A percentile compares a stretch with the other conserved stretches of the same genome.
phyloP scores from a whole-genome alignment of 139 green algal species.

The Micractinium conductrix region DNA sequence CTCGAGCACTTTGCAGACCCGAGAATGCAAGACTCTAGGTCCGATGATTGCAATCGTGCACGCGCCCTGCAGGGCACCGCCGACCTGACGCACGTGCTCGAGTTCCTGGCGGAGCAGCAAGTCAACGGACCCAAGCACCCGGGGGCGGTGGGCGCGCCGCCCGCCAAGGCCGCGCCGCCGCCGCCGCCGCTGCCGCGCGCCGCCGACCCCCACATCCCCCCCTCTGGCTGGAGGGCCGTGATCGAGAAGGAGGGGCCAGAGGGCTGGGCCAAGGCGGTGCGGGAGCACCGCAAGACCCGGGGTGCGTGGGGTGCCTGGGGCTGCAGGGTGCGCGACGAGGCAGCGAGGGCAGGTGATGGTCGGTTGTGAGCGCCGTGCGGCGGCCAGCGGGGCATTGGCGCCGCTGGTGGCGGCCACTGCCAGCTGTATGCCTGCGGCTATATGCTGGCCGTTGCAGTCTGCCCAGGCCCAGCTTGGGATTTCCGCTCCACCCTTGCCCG shows the following conservation, averaged over 20 bases:
- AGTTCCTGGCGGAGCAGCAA: conserved; percentile 85
- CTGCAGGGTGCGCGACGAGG: too few species aligned
- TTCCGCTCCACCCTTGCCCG: too few species aligned
- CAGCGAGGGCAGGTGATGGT: not conserved
- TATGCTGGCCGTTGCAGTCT: too few species aligned
- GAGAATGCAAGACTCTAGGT: too few species aligned
- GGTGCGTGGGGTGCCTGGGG: not conserved
- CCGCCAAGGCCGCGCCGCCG: conserved; percentile 51
- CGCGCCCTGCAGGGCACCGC: not conserved
- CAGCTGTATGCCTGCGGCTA: too few species aligned
- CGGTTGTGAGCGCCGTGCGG: too few species aligned
- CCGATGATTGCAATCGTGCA: not conserved
- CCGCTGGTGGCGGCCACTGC: too few species aligned
- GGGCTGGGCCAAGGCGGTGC: conserved; percentile 84
- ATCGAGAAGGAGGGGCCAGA: conserved; percentile 79
- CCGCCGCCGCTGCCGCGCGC: conserved; percentile 51
- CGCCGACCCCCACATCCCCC: conserved; percentile 29
- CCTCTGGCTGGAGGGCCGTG: conserved; percentile 80
- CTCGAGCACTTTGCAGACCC: too few species aligned
- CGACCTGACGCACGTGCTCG: conserved; percentile 64
- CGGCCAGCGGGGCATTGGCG: too few species aligned
- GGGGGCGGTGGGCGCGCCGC: conserved; percentile 73
- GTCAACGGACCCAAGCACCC: conserved; percentile 90
- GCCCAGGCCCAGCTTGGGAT: too few species aligned
- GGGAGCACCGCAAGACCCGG: conserved; percentile 69